A percentile compares a stretch with the other conserved stretches of the same genome.
phyloP scores from a whole-genome alignment of 1,284 basidiomycete genomes.

The Kwoniella shivajii region DNA sequence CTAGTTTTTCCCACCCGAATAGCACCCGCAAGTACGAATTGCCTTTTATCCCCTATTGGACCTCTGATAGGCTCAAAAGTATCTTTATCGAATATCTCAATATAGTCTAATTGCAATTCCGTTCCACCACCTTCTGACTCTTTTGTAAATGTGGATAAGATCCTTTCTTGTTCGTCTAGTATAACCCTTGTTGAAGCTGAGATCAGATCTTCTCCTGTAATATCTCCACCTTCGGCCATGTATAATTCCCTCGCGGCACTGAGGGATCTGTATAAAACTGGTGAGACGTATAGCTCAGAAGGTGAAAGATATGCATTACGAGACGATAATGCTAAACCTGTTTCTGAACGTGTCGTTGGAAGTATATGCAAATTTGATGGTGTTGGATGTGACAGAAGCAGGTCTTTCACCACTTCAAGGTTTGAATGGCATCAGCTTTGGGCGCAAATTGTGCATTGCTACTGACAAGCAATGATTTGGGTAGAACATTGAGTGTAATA shows the following conservation, averaged over 20 bases:
- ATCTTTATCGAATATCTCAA: slow-evolving; percentile 81
- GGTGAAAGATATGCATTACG: slow-evolving; percentile 81
- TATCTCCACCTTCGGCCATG: slow-evolving; percentile 3
- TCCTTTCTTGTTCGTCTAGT: slow-evolving; percentile 50
- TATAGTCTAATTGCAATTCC: slow-evolving; percentile 73
- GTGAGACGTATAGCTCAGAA: slow-evolving; percentile 68
- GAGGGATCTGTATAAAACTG: slow-evolving; percentile 72
- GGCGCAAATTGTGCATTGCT: too few species aligned
- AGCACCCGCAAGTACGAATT: slow-evolving; percentile 84
- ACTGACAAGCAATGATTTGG: too few species aligned
- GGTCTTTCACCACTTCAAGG: slow-evolving; percentile 70
- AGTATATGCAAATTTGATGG: slow-evolving; percentile 74
- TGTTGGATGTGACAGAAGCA: slow-evolving; percentile 75
- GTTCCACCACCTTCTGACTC: slow-evolving; percentile 56
- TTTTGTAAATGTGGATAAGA: slow-evolving; percentile 23
- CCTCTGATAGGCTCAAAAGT: slow-evolving; percentile 60
- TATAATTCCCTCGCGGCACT: slow-evolving; percentile 60
- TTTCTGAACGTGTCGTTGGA: slow-evolving; percentile 70
- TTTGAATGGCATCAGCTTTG: too few species aligned
- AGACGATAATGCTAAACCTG: slow-evolving; percentile 81
- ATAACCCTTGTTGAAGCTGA: slow-evolving; percentile 51
- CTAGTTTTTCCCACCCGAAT: slow-evolving; percentile 84
- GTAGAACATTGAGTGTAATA: too few species aligned
- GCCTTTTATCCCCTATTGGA: slow-evolving; percentile 45
- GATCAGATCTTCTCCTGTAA: slow-evolving; percentile 62